Conservation (phyloP, 2,329 filamentous ascomycete species). For the Triangularia setosa region DNA sequence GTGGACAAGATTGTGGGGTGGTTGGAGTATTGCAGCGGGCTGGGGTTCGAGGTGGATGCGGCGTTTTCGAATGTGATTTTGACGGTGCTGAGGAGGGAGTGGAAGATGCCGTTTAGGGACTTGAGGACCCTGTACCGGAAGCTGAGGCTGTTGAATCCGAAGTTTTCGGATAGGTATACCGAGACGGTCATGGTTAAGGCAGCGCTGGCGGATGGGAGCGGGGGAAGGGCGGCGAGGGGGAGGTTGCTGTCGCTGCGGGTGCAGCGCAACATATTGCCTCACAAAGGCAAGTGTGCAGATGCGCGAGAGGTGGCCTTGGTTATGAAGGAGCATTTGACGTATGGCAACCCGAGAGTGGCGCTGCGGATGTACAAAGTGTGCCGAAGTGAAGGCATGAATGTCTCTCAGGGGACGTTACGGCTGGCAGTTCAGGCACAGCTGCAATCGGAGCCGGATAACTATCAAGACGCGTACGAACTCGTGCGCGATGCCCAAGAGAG, state of each 20-base stretch:
- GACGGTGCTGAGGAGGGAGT: conserved; percentile 34
- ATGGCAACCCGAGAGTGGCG: conserved; percentile 32
- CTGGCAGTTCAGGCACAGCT: conserved; percentile 45
- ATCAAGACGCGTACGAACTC: conserved; percentile 36
- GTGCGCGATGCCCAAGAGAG: conserved; percentile 37
- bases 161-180: conserved; percentile 37
- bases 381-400: conserved; percentile 32
- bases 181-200: conserved; percentile 37
- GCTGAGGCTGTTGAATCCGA: conserved; percentile 32
- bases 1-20: conserved; percentile 37
- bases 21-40: conserved; percentile 37
- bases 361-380: conserved; percentile 39
- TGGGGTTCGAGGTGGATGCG: conserved; percentile 36
- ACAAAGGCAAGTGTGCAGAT: conserved; percentile 28
- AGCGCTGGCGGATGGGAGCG: conserved; percentile 31
- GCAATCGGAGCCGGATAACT: conserved; percentile 26
- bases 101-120: conserved; percentile 36
- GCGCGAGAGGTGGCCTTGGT: conserved; percentile 33
- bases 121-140: conserved; percentile 34
- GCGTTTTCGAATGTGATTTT: conserved; percentile 40
- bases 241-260: conserved; percentile 28
- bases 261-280: conserved; percentile 23
- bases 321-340: conserved; percentile 40
- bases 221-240: conserved; percentile 18
- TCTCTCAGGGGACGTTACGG: conserved; percentile 41